Base-by-base conservation (phyloP, 2,329 filamentous ascomycete genomes). In the Botrytis galanthina region DNA sequence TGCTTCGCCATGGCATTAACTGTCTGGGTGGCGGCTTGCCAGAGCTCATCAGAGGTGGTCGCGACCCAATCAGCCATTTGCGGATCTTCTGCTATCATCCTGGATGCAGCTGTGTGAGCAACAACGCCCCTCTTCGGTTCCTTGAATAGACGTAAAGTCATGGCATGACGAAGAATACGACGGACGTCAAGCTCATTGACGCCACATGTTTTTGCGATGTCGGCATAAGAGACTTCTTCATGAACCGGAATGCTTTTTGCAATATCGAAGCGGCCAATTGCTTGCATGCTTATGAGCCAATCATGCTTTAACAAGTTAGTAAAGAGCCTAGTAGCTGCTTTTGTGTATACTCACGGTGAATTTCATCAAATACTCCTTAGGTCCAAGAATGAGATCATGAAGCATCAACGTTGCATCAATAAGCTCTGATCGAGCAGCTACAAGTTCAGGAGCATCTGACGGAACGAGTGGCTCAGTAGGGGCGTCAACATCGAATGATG, bases 131-230 rank as follows among this genome's bases (percentile, higher is more conserved):
- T 74, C 8, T 63, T 29, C 0, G 76, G 73, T 57, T 80, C 78
- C 10, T 73, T 42, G 72, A 80, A 79, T n/a, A 79, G 73, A 4
- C 73, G 74, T 18, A 75, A 69, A 0, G 75, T 75, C 71, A 80
- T 79, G 3, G 76, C 75, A 51, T 77, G 75, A 14, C 77, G 77
- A 29, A 80, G 35, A 6, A 80, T 51, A 16, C 77, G 71, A 1
- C 67, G 61, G 0, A 78, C 29, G 18, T 74, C 75, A 4, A 39
- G 7, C 68, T 75, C 74, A 32, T 73, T 61, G 18, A 80, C 29
- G 3, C 71, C 60, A 57, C 74, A 75, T 37, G 35, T 71, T 42
- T 75, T 54, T 8, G 78, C 71, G 20, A 81, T 70, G 12, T 80
- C 67, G 22, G 64, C 73, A 71, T 74, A 80, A 18, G 78, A 73